Evolutionary conservation across 2,329 filamentous ascomycete genomes (phyloP), one percentile per base, ranked within the genome.

Genomic region (Diaporthe eres): DNA sequence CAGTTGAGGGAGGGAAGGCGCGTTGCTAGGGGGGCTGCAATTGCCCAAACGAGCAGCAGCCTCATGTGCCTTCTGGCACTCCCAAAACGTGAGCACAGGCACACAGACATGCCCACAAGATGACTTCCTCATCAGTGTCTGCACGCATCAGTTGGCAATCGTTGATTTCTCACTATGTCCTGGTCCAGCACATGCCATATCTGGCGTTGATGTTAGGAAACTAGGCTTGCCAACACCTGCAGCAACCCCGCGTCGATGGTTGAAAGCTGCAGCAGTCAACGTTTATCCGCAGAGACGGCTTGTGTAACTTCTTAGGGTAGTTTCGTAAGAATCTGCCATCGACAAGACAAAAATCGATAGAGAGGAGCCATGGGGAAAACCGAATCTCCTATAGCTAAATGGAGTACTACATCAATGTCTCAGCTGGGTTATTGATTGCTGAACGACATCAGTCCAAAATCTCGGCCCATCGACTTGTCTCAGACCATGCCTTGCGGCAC

Each of bases 1-100:
- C 57, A 22, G 22, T 44, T 8, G 25, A 57, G 37, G 49, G 65
- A 73, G 71, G 49, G 71, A 65, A 73, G 71, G 58, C 19, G 47
- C 58, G 25, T 49, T 57, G 39, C 37, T 25, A 12, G 13, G 25
- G 17, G 12, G 25, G 34, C 58, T 6, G n/a, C 17, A 37, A 8
- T 37, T 55, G 44, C 71, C 49, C 4, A 37, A 47, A 13, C 28
- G 19, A 25, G 58, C 49, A 65, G 25, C 58, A 28, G 22, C 49
- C 47, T 34, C 34, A 55, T 22, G 12, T 25, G 12, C n/a, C 2
- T 28, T 39, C n/a, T 25, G 34, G 9, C 15, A 34, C 9, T 25
- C 13, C 22, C n/a, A 39, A 7, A 19, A 17, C 25, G 4, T 6
- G 12, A 67, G 31, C 4, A 7, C 31, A 55, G n/a, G 28, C 22